These are phyloP conservation scores for Debaryomyces hansenii DNA, from an alignment of 805 yeast species.

Conservation along the genomic window DNA sequence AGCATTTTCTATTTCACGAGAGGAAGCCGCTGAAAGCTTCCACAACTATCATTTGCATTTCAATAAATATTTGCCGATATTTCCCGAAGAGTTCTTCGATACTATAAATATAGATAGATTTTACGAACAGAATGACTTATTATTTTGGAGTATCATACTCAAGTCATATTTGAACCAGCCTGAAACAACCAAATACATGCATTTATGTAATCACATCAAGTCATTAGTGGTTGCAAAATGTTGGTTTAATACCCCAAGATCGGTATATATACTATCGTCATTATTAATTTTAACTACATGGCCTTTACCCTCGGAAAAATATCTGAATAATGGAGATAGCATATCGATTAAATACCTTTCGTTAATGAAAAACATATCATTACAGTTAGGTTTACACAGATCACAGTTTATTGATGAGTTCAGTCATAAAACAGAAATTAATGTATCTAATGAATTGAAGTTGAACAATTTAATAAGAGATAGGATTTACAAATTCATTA, in stretches of 20 bases:
- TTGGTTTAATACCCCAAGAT: slow-evolving; percentile 47
- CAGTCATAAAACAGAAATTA: slow-evolving; percentile 32
- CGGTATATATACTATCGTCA: slow-evolving; percentile 37
- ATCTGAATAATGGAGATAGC: slow-evolving; percentile 27
- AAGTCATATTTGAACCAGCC: slow-evolving; percentile 30
- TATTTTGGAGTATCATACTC: slow-evolving; percentile 42
- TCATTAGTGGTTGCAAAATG: slow-evolving; percentile 40
- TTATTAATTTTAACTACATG: slow-evolving; percentile 44
- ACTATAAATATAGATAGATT: slow-evolving; percentile 10
- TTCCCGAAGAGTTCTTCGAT: slow-evolving; percentile 23
- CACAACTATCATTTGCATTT: slow-evolving; percentile 26
- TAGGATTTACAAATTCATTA: slow-evolving; percentile 42
- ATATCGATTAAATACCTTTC: slow-evolving; percentile 37
- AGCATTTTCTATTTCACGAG: slow-evolving; percentile 11
- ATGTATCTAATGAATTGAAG: slow-evolving; percentile 24
- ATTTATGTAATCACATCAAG: slow-evolving; percentile 32
- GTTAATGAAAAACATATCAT: slow-evolving; percentile 37
- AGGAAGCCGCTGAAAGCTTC: slow-evolving; percentile 13
- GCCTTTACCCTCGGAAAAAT: slow-evolving; percentile 37
- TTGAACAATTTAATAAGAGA: slow-evolving; percentile 37
- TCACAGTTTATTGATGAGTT: slow-evolving; percentile 42
- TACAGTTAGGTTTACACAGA: slow-evolving; percentile 45
- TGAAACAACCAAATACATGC: slow-evolving; percentile 18
- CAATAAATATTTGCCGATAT: slow-evolving; percentile 33
- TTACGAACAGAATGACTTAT: slow-evolving; percentile 30